Base-by-base conservation (phyloP, 2,329 filamentous ascomycete species). In the Diaporthe destruens region DNA sequence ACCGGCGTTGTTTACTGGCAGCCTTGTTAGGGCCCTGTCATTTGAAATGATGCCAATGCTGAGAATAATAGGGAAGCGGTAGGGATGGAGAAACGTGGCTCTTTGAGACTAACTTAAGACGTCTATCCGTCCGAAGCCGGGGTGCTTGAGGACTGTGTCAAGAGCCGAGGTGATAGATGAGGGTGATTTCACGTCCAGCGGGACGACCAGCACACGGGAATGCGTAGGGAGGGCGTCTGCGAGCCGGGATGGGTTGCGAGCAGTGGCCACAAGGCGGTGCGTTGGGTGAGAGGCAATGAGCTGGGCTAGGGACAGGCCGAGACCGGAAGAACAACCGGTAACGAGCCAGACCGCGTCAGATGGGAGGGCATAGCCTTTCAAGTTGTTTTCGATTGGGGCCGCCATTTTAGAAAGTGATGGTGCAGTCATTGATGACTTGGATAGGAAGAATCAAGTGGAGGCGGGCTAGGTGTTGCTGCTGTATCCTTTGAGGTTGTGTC, bases 111-210 rank as follows among this genome's bases (percentile, higher is more conserved):
- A 14, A 72, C 71, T 66, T 1, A 82, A 75, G 5, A 81, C 76
- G 47, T 82, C 80, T 53, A 82, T 69, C 18, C 79, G 77, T 68
- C 82, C 82, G 42, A 84, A 84, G 8, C 79, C 69, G 0, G 74
- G 70, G 2, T 73, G 68, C 53, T 34, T 16, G 32, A 80, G 77
- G 1, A 84, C 78, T 0, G 77, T 74, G 0, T 71, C 36, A 18
- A 87, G 75, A 0, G 84, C 84, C 1, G 69, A 67, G 9, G 57
- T 36, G 65, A 85, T 81, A 2, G 80, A 79, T 0, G 69, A 14
- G 0, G 74, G 55, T 1, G 81, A 85, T 0, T 82, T 86, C 3
- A 87, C 85, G 67, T 87, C 85, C 3, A 87, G 77, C 2, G 78
- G 76, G 12, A 86, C 76, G 70, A 84, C 85, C 71, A 86, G 79